A percentile compares a stretch with the other conserved stretches of the same genome.
phyloP scores from a whole-genome alignment of 2,329 filamentous ascomycete species.

The Claviceps pazoutovae region DNA sequence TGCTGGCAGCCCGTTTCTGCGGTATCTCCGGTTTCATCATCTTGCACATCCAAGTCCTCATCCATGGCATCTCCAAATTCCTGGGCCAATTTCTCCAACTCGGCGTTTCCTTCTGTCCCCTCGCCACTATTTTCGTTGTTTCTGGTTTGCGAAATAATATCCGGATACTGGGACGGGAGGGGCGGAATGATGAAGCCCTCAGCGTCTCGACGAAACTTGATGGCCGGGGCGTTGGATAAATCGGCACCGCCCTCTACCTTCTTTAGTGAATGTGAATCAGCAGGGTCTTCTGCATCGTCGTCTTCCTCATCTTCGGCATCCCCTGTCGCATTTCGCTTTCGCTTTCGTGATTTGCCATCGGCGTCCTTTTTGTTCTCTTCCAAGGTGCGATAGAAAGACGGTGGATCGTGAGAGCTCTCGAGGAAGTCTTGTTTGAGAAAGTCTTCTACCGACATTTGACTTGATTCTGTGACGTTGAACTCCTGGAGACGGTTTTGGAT shows the following conservation, averaged over 20 bases:
- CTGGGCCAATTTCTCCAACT: constrained; percentile 27
- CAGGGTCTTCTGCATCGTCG: not conserved
- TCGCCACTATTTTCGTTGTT: constrained; percentile 6
- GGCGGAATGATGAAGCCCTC: constrained; percentile 56
- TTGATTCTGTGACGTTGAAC: constrained; percentile 76
- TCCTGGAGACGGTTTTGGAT: constrained; percentile 85
- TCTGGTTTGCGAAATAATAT: constrained; percentile 14
- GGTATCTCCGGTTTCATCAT: not conserved
- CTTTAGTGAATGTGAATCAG: constrained; percentile 5
- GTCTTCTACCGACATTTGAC: constrained; percentile 73
- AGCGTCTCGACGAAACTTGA: constrained; percentile 39
- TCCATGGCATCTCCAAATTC: constrained; percentile 30
- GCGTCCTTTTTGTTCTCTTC: constrained; percentile 42
- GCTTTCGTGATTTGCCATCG: constrained; percentile 34
- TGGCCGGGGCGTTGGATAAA: constrained; percentile 19
- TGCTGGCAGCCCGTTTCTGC: constrained; percentile 4
- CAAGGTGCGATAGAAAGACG: constrained; percentile 59
- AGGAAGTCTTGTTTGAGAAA: constrained; percentile 61
- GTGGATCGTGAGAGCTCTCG: constrained; percentile 66
- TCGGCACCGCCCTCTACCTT: constrained; percentile 20
- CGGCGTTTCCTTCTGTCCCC: constrained; percentile 15
- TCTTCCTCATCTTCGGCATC: constrained; percentile 10
- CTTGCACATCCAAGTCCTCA: constrained; percentile 13
- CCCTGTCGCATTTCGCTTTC: constrained; percentile 23
- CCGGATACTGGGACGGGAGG: constrained; percentile 25